Base-by-base conservation (phyloP, 352 stramenopile genomes). In the Phytophthora foliorum region DNA sequence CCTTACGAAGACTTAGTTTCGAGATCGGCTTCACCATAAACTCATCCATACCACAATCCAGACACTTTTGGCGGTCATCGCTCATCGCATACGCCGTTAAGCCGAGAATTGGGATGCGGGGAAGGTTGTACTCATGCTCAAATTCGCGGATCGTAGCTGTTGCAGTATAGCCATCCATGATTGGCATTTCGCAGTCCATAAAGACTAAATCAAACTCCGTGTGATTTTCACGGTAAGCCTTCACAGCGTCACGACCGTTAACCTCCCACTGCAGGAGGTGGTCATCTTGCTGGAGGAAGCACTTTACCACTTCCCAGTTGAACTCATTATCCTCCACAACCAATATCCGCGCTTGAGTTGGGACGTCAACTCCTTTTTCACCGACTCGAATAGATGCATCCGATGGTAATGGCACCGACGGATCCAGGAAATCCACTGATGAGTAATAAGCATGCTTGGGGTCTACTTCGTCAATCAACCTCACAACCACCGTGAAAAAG, bases 181-280 rank as follows among this genome's bases (percentile, higher is more conserved):
- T 74, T 16, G 86, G 86, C 86, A 93, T 93, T 59, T 93, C 86
- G 50, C 84, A 92, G 56, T 93, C 86, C 86, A 93, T 93, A 58
- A 92, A 91, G 31, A 93, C 75, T 44, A 92, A 32, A 27, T 90
- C 81, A 61, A 87, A 93, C 44, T 84, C 76, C n/a, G 68, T 61
- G 27, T 73, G 57, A 19, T 91, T 64, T 6, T 81, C 57, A 2
- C 59, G 77, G 67, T 90, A 91, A 17, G 81, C 80, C 32, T 88
- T 82, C 17, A 93, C 67, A 5, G 86, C 86, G 52, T 89, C 77
- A 5, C 75, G 73, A 6, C 86, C 86, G 50, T 93, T 92, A 16
- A 86, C 75, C 75, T 90, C 86, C 82, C 82, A 91, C 38, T 92
- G 82, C 10, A 91, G 50, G 3, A 88, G 58, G 57, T 91, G 82